A percentile compares a stretch with the other conserved stretches of the same genome.
These are phyloP conservation scores for Hypoxylon lienhwacheense DNA, from an alignment of 495 filamentous ascomycete species.

Conservation along the genomic window DNA sequence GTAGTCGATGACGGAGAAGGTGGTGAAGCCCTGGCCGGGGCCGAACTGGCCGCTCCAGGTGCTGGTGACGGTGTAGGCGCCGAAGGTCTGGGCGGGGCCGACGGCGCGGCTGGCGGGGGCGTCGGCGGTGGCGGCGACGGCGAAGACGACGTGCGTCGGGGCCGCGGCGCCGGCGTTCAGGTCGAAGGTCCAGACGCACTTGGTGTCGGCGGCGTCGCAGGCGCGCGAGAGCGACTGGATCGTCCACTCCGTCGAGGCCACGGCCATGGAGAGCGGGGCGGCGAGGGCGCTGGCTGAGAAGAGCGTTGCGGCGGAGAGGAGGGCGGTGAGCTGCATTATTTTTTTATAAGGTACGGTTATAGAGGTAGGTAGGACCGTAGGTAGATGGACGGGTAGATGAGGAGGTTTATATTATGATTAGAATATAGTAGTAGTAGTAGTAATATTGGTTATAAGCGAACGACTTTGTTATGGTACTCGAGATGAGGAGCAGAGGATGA, in stretches of 20 bases:
- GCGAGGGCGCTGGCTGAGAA: constrained; percentile 47
- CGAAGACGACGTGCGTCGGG: constrained; percentile 40
- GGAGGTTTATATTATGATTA: constrained; percentile 10
- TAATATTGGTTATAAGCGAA: constrained; percentile 2
- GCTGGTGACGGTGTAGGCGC: constrained; percentile 54
- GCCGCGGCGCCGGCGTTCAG: constrained; percentile 45
- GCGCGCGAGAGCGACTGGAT: constrained; percentile 51
- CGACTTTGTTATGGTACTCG: not conserved
- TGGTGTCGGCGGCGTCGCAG: constrained; percentile 50
- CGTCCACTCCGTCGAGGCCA: constrained; percentile 49
- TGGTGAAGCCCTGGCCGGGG: constrained; percentile 56
- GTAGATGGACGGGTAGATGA: too few species aligned
- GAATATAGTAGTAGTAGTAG: not conserved
- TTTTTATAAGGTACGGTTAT: too few species aligned
- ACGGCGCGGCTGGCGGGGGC: constrained; percentile 45
- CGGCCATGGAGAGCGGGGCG: constrained; percentile 48
- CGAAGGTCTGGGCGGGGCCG: constrained; percentile 48
- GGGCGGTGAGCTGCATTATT: constrained; percentile 55
- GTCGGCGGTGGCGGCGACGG: constrained; percentile 39
- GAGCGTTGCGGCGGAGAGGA: constrained; percentile 43
- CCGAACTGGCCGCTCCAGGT: constrained; percentile 62
- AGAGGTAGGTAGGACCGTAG: too few species aligned
- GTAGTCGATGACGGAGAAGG: constrained; percentile 52
- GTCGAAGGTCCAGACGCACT: constrained; percentile 53
- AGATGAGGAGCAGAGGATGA: not conserved